Base-by-base conservation (phyloP, 192 early-diverging fungal genomes). In the Podila epicladia region DNA sequence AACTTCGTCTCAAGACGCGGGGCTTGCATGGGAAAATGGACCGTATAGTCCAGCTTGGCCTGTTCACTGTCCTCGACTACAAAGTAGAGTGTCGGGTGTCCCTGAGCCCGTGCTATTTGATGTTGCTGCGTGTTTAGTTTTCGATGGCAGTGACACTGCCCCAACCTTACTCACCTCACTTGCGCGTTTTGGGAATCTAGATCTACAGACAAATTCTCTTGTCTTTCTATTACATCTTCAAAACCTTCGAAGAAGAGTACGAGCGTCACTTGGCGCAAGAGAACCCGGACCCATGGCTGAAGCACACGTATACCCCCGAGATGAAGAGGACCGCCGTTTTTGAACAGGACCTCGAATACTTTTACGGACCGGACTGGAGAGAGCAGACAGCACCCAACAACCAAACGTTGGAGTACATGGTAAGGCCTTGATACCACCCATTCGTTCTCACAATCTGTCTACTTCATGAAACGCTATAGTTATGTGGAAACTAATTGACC, bases 51-150 rank as follows among this genome's bases (percentile, higher is more conserved):
- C 64, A 67, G 28, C 64, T 78, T 7, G 69, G 75, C 22, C 32
- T 78, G 1, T 78, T 78, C 60, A 51, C 75, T 48, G 59, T 71
- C n/a, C 75, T 78, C n/a, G 75, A 78, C 38, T 78, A 78, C 64
- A 35, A 71, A 64, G 74, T 65, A 62, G 26, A 0, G 9, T 22
- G 9, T 53, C 6, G 6, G 20, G 19, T 49, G 29, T 19, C 22
- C 38, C 37, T n/a, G 29, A 26, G 15, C 32, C 38, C 41, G 41
- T 45, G 41, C 17, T 45, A 2, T 45, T 45, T 45, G 41, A 17
- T 45, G 12, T 15, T 45, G 41, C 12, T 45, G 8, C 20, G 22
- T 1, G 24, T 45, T 64, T n/a, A 5, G 19, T 15, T 45, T 41
- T 26, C 62, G 35, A 26, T 63, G n/a, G 2, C 29, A 12, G 5